These are phyloP conservation scores for Neofusicoccum sp. DNA, from an alignment of 2,329 filamentous ascomycete species.

Conservation along the genomic window DNA sequence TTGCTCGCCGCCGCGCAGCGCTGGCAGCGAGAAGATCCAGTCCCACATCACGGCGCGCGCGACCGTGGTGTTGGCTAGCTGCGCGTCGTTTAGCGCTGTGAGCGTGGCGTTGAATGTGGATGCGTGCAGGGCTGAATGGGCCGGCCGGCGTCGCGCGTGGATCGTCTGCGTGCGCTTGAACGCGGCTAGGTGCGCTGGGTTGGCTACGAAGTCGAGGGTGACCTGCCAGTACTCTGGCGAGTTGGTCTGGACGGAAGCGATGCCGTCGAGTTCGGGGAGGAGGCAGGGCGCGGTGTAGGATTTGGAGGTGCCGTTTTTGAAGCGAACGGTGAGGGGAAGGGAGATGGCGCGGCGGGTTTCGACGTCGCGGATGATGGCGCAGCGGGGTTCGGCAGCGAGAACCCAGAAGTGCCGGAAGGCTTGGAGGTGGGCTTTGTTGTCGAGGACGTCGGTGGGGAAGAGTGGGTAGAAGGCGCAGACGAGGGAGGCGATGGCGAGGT, in stretches of 20 bases:
- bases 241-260: slow-evolving; percentile 61
- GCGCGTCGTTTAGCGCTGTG: slow-evolving; percentile 65
- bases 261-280: slow-evolving; percentile 63
- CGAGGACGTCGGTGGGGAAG: slow-evolving; percentile 83
- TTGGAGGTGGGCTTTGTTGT: slow-evolving; percentile 92
- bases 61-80: slow-evolving; percentile 30
- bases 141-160: slow-evolving; percentile 66
- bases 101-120: slow-evolving; percentile 72
- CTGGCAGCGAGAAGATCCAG: slow-evolving; percentile 68
- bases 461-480: slow-evolving; percentile 92
- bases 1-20: slow-evolving; percentile 43
- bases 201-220: slow-evolving; percentile 68
- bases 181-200: slow-evolving; percentile 59
- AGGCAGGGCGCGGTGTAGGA: slow-evolving; percentile 55
- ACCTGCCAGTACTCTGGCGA: slow-evolving; percentile 77
- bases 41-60: slow-evolving; percentile 52
- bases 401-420: slow-evolving; percentile 98
- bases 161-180: slow-evolving; percentile 71
- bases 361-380: slow-evolving; percentile 82
- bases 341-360: slow-evolving; percentile 77
- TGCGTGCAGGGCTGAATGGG: slow-evolving; percentile 49
- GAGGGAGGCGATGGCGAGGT: slow-evolving; percentile 80
- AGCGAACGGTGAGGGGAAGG: slow-evolving; percentile 66
- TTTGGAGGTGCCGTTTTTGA: slow-evolving; percentile 45
- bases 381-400: slow-evolving; percentile 83